Evolutionary conservation across 345 rosid species (phyloP).

Genomic region (Acer yangbiense): DNA sequence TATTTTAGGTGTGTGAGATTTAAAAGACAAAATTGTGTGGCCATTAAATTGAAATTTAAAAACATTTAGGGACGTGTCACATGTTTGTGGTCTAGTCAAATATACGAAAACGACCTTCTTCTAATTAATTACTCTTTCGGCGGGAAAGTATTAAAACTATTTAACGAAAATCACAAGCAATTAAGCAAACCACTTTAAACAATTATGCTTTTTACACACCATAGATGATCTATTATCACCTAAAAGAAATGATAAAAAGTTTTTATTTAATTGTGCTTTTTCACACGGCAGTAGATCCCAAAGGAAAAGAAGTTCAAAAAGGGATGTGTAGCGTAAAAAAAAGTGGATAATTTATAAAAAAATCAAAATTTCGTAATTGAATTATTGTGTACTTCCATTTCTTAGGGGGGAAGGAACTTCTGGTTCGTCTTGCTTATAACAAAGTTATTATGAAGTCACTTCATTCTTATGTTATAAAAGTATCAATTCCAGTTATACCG

Average conservation of each 20-base stretch:
- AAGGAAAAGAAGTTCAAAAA: background rate
- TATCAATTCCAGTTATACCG: no score
- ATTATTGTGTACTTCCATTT: no score
- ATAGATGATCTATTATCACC: no score
- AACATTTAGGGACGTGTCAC: background rate
- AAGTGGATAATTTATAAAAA: no score
- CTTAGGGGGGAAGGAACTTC: no score
- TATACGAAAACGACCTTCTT: constrained; percentile 3
- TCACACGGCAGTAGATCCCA: background rate
- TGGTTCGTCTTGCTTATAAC: no score
- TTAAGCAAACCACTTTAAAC: background rate
- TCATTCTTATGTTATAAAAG: no score
- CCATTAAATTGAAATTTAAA: background rate
- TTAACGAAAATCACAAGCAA: background rate
- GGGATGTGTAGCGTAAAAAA: no score
- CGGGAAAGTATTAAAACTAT: constrained; percentile 7
- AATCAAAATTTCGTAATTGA: no score
- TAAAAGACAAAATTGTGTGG: background rate
- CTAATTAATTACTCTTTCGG: constrained; percentile 17
- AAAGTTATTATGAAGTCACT: no score
- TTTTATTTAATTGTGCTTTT: background rate
- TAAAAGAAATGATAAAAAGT: background rate
- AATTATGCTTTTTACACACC: background rate
- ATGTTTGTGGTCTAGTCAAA: background rate
- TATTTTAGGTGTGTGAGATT: background rate